Evolutionary conservation across 2,329 filamentous ascomycete genomes (phyloP).

Genomic region (Scytalidium lignicola): DNA sequence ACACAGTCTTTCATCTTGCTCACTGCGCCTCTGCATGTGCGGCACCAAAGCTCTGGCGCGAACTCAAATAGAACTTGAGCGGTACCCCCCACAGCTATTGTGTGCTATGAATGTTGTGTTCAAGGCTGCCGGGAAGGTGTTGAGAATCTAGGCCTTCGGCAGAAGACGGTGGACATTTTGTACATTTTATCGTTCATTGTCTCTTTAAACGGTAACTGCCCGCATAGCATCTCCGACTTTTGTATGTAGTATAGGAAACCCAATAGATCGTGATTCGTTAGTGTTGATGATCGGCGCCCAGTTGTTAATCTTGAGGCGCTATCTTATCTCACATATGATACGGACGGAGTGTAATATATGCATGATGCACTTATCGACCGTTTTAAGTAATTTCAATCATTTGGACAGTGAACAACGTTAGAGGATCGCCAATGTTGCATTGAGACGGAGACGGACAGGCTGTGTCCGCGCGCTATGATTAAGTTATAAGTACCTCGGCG

Average conservation of each 20-base stretch:
- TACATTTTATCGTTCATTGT: neutral
- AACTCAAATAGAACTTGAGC: slow-evolving; percentile 69
- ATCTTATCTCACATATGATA: no score
- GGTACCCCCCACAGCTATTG: neutral
- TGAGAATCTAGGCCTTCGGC: neutral
- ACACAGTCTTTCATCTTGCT: slow-evolving; percentile 93
- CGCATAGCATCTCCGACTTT: slow-evolving; percentile 1
- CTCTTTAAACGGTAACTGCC: neutral
- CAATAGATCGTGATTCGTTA: neutral
- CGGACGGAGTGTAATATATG: no score
- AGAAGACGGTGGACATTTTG: neutral
- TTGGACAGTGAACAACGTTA: no score
- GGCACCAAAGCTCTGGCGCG: slow-evolving; percentile 89
- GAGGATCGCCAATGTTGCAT: no score
- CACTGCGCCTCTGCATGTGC: slow-evolving; percentile 93
- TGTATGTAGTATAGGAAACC: slow-evolving; percentile 27
- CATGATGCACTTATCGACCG: no score
- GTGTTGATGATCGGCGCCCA: no score
- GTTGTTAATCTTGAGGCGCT: no score
- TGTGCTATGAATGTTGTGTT: neutral
- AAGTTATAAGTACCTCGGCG: no score
- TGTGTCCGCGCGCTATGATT: no score
- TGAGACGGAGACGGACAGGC: no score
- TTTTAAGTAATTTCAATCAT: no score
- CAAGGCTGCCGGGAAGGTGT: neutral